These are phyloP conservation scores for Melianthus villosus DNA, from an alignment of 441 rosid genomes.

Conservation along the genomic window DNA sequence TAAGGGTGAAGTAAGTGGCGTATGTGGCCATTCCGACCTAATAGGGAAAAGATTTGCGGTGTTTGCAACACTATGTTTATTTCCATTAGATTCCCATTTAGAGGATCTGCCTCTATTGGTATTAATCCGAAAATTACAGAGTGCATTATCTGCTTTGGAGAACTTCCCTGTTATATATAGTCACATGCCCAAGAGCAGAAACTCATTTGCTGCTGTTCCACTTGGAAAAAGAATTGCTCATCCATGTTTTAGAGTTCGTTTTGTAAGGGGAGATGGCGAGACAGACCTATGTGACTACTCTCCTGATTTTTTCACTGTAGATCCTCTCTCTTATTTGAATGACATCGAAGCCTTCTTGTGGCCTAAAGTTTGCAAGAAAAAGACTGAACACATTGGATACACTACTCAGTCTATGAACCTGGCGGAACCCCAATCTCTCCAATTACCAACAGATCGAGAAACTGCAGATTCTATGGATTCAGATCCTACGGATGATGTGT, in stretches of 20 bases:
- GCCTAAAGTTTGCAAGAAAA: conserved; percentile 39
- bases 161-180: conserved; percentile 60
- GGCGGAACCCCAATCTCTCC: conserved; percentile 21
- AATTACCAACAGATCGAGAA: conserved; percentile 24
- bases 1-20: conserved; percentile 18
- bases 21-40: conserved; percentile 13
- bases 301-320: conserved; percentile 47
- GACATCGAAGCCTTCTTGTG: conserved; percentile 50
- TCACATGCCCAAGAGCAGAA: conserved; percentile 39
- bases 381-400: conserved; percentile 20
- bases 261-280: conserved; percentile 60
- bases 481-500: conserved; percentile 18
- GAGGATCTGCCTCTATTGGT: conserved; percentile 43
- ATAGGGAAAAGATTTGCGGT: conserved; percentile 59
- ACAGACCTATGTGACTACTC: conserved; percentile 39
- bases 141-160: conserved; percentile 71
- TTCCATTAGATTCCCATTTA: conserved; percentile 21
- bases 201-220: conserved; percentile 57
- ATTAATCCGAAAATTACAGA: conserved; percentile 56
- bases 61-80: conserved; percentile 44
- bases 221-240: conserved; percentile 30
- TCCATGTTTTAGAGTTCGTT: conserved; percentile 68
- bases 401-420: conserved; percentile 20
- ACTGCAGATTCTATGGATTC: conserved; percentile 33
- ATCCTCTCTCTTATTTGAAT: conserved; percentile 62